A percentile compares a stretch with the other conserved stretches of the same genome.
Conservation (phyloP, 345 rosid genomes). For the Moricandia moricandioides region DNA sequence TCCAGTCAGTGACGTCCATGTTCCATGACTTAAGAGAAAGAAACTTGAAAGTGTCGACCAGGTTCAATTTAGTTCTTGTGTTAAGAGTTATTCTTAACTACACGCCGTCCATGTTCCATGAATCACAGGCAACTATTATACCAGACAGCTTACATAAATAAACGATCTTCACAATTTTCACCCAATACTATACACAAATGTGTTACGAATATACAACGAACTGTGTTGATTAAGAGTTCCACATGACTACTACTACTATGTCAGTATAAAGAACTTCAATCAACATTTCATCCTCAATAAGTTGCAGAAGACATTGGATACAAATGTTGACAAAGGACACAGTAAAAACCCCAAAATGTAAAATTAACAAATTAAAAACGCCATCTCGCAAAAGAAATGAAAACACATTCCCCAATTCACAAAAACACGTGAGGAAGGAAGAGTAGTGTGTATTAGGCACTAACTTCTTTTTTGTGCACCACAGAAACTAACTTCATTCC, state of each 20-base stretch:
- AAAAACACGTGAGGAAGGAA: conserved; percentile 16
- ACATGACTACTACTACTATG: background rate
- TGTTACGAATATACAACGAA: conserved; percentile 9
- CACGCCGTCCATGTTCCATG: background rate
- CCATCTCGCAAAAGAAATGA: background rate
- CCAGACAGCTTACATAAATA: background rate
- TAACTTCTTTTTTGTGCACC: too few species aligned
- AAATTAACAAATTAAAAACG: conserved; percentile 8
- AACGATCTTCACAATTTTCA: background rate
- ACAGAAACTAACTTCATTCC: background rate
- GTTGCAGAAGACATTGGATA: conserved; percentile 13
- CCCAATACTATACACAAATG: background rate
- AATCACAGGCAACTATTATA: background rate
- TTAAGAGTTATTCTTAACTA: background rate
- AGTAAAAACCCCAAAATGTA: background rate
- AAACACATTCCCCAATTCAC: conserved; percentile 26
- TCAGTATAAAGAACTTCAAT: conserved; percentile 11
- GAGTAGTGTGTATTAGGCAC: conserved; percentile 30
- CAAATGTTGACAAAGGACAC: conserved; percentile 17
- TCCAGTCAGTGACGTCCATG: background rate
- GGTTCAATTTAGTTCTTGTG: background rate
- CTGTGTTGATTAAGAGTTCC: background rate
- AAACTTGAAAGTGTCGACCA: background rate
- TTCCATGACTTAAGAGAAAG: background rate
- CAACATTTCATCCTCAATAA: conserved; percentile 25